Conservation (phyloP, 2,329 filamentous ascomycete species). For the Colletotrichum trifolii region DNA sequence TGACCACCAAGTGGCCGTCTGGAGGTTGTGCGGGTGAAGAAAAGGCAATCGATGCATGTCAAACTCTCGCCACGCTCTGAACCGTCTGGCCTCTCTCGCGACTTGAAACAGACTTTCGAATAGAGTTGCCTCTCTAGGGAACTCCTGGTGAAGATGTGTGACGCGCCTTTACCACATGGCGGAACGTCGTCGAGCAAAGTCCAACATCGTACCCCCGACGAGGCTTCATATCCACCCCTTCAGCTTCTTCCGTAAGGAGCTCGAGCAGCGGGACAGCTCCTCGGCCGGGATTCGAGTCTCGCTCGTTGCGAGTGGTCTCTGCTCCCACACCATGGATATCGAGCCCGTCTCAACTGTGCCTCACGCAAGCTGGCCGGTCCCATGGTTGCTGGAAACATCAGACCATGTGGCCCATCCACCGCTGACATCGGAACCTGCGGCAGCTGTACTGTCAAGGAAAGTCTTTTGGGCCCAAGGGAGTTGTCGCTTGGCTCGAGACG, state of each 20-base stretch:
- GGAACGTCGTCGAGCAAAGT: neutral
- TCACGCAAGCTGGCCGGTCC: constrained; percentile 18
- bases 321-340: constrained; percentile 3
- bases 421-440: constrained; percentile 17
- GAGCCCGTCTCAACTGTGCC: constrained; percentile 33
- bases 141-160: neutral
- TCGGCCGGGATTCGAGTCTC: no score
- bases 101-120: constrained; percentile 21
- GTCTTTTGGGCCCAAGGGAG: neutral
- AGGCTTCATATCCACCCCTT: constrained; percentile 7
- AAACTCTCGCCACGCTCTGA: constrained; percentile 1
- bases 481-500: neutral
- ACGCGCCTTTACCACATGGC: constrained; percentile 10
- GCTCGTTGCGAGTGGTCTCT: neutral
- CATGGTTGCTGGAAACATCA: neutral
- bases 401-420: neutral
- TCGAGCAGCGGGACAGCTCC: no score
- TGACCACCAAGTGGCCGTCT: neutral
- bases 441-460: constrained; percentile 3
- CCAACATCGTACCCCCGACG: neutral
- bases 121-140: constrained; percentile 11
- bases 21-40: neutral
- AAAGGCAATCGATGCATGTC: neutral
- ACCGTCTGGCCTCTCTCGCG: constrained; percentile 17
- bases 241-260: neutral